Evolutionary conservation across 139 green algal genomes (phyloP), one percentile per base, ranked within the genome.

Genomic region (Chlorella sp.): DNA sequence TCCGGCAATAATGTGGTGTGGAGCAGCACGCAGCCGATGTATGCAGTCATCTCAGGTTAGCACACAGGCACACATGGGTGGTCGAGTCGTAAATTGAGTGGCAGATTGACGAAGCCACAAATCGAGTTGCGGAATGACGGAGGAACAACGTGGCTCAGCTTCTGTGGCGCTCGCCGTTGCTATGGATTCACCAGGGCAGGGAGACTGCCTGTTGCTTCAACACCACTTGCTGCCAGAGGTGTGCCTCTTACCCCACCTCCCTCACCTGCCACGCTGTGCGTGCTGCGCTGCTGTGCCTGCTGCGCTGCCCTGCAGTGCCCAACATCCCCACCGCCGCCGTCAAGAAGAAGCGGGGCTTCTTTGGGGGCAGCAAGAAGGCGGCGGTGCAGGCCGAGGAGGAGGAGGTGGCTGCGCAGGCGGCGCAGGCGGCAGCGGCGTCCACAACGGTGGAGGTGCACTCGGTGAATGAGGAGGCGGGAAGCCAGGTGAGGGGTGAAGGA

Each of bases 1-100:
- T 88, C 80, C 1, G 90, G 90, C 30, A 92, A 82, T 69, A 87
- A 75, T 34, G 61, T 92, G 64, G 90, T 83, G 60, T 92, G 90
- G 90, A 83, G 77, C 39, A 86, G 73, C 30, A 91, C 87, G 32
- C 40, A 40, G 57, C 86, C 90, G 14, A 89, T 91, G 80, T 92
- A 92, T 68, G 85, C 90, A 28, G 78, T 92, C 30, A 86, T 92
- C 28, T 89, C 84, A 32, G 82, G 82, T 86, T 30, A 26, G 85
- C 85, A 37, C 60, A 34, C 30, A n/a, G n/a, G n/a, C n/a, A 89
- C 81, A 81, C 32, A 34, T 0, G 57, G 75, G n/a, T n/a, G n/a
- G n/a, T n/a, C n/a, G n/a, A n/a, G n/a, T n/a, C n/a, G n/a, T n/a
- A 57, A 57, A 57, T 57, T 57, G 48, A 57, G 48, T 57, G n/a